Evolutionary conservation across 1,284 basidiomycete genomes (phyloP).

Genomic region (Hymenochaete sp.): DNA sequence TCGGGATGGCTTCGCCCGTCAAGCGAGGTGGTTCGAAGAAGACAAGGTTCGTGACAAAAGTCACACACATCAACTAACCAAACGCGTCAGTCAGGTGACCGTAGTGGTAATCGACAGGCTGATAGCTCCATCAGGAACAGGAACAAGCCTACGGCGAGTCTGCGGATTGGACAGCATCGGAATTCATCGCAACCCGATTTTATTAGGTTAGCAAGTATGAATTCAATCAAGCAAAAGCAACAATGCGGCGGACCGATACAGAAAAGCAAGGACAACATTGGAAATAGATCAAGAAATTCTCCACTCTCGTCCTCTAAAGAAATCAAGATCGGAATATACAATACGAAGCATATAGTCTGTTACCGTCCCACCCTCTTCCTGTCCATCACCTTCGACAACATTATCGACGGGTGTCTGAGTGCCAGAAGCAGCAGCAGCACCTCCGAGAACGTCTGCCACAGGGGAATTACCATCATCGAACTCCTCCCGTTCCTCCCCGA

Average conservation of each 20-base stretch:
- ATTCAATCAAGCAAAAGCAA: not conserved
- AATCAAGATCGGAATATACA: conserved; percentile 69
- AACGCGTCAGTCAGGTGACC: no score
- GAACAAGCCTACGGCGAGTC: no score
- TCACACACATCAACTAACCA: no score
- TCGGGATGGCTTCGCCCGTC: no score
- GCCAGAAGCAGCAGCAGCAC: not conserved
- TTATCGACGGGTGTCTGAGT: conserved; percentile 22
- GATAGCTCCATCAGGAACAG: no score
- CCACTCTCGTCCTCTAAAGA: conserved; percentile 68
- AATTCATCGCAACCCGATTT: not conserved
- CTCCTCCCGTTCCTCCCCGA: conserved; percentile 70
- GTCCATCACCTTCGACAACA: conserved; percentile 31
- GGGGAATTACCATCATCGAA: conserved; percentile 45
- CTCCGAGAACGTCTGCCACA: not conserved
- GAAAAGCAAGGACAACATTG: not conserved
- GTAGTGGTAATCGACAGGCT: no score
- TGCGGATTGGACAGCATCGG: no score
- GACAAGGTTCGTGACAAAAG: no score
- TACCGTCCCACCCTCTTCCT: conserved; percentile 57
- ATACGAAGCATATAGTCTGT: conserved; percentile 84
- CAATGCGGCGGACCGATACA: not conserved
- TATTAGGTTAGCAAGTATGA: no score
- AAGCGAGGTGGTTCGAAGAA: no score
- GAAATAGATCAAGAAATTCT: conserved; percentile 31